Base-by-base conservation (phyloP, 176 grass and related monocot species). In the Triticum monococcum region DNA sequence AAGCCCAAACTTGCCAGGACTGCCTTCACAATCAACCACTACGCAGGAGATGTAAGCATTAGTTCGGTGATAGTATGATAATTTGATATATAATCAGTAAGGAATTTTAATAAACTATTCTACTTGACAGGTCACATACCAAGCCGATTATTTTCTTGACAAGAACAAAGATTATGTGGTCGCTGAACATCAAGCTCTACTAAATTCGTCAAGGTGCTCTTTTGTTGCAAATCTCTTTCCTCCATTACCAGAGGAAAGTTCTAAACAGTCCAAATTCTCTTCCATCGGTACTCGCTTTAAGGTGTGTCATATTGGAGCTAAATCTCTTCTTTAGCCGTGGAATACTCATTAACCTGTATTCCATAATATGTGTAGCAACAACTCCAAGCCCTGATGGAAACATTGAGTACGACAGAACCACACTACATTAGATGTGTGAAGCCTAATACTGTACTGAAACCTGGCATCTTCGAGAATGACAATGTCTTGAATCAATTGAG, bases 101-200 rank as follows among this genome's bases (percentile, higher is more conserved):
- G 6, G 45, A 32, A 8, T 81, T 65, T 81, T n/a, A 81, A 81
- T 6, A 72, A 64, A 73, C 37, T 60, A 25, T 83, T 83, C 22
- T 84, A 32, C 17, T 77, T 64, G 89, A 89, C 70, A 98, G 96
- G 96, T 98, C 20, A 91, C 89, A 52, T 98, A 98, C 79, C 96
- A 98, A 95, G 91, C 96, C 0, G 96, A 98, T 57, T 90, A 91
- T 0, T 98, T 98, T 87, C 96, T 95, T 83, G 96, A 98, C 61
- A 98, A 98, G 93, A 98, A 98, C 82, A 95, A 98, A 93, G 96
- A 98, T 72, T 98, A 98, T 88, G 96, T 98, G n/a, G 91, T 98
- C 57, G 93, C 93, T 64, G 96, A 98, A 87, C 96, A 98, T 85
- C 96, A 98, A 86, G 96, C 91, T 81, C 91, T 98, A 73, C 77